These are phyloP conservation scores for Phellopilus nigrolimitatus DNA, from an alignment of 1,284 basidiomycete genomes.

Conservation along the genomic window DNA sequence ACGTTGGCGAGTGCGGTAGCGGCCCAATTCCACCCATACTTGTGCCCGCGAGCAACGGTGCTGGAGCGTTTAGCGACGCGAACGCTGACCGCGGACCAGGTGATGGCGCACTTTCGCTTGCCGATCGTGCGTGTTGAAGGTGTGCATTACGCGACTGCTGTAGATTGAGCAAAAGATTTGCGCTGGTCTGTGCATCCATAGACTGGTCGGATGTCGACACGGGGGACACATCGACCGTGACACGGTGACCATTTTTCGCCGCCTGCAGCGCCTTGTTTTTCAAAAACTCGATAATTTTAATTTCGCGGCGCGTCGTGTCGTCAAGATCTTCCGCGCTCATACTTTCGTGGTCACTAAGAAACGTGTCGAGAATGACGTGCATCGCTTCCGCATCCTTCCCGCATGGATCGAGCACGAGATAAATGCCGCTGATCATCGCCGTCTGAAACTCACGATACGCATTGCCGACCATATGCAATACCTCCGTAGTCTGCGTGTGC, in stretches of 20 bases:
- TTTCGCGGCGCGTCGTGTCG: conserved; percentile 73
- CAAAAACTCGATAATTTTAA: conserved; percentile 77
- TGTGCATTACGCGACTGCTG: conserved; percentile 36
- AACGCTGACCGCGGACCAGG: conserved; percentile 5
- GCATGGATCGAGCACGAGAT: conserved; percentile 70
- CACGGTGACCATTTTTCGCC: conserved; percentile 27
- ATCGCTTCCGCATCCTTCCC: conserved; percentile 64
- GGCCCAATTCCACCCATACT: conserved; percentile 1
- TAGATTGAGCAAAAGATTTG: conserved; percentile 46
- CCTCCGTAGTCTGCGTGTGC: conserved; percentile 53
- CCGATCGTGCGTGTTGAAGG: conserved; percentile 35
- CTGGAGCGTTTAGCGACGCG: conserved; percentile 6
- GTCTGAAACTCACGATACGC: conserved; percentile 82
- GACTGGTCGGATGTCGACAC: conserved; percentile 25
- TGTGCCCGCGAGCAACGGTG: conserved; percentile 19
- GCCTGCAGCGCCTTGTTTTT: conserved; percentile 59
- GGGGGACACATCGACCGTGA: conserved; percentile 23
- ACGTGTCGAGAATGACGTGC: conserved; percentile 73
- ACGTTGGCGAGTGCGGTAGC: conserved; percentile 41
- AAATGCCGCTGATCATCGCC: conserved; percentile 82
- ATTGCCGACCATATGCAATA: conserved; percentile 64
- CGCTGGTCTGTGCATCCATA: conserved; percentile 33
- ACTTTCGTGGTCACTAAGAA: conserved; percentile 68
- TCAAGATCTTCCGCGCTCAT: conserved; percentile 55
- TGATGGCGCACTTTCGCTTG: conserved; percentile 15